phyloP scores from a whole-genome alignment of 192 early-diverging fungal species.

The Linnemannia hyalina region DNA sequence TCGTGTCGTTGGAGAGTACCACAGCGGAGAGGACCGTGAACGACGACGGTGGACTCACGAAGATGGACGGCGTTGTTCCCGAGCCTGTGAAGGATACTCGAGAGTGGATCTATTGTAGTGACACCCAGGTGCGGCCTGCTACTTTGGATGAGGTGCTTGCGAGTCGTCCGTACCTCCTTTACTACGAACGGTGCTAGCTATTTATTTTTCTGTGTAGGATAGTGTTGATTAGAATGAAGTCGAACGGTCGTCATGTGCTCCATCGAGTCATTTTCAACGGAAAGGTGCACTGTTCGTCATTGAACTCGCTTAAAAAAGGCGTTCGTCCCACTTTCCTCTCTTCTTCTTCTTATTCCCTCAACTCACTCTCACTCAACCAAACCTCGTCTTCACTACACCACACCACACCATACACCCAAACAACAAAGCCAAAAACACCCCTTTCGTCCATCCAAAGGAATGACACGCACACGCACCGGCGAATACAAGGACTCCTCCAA shows the following conservation, averaged over 20 bases:
- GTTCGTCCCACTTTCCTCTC: neutral
- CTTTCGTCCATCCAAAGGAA: slow-evolving; percentile 5
- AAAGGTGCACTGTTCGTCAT: neutral
- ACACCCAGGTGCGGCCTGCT: slow-evolving; percentile 45
- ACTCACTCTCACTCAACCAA: neutral
- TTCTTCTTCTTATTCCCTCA: neutral
- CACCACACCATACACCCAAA: neutral
- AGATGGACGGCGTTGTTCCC: neutral
- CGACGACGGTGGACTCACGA: too few relatives aligned
- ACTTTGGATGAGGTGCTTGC: slow-evolving; percentile 50
- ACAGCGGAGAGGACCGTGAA: neutral
- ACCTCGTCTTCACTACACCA: neutral
- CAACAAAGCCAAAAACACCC: neutral
- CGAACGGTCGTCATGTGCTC: neutral
- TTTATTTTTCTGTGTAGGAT: neutral
- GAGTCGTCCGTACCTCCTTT: slow-evolving; percentile 56
- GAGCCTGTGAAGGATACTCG: slow-evolving; percentile 8
- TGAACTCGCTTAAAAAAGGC: neutral
- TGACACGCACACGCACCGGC: slow-evolving; percentile 57
- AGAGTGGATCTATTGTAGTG: slow-evolving; percentile 60
- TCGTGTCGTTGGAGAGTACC: neutral
- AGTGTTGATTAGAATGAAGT: neutral
- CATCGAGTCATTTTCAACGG: neutral
- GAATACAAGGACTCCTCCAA: slow-evolving; percentile 45
- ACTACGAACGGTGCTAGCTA: slow-evolving; percentile 52